Percentiles rank a stretch among this genome's conserved stretches.
Evolutionary conservation across 768 basidiomycete species (phyloP).

Genomic region (Macrocybe gigantea): DNA sequence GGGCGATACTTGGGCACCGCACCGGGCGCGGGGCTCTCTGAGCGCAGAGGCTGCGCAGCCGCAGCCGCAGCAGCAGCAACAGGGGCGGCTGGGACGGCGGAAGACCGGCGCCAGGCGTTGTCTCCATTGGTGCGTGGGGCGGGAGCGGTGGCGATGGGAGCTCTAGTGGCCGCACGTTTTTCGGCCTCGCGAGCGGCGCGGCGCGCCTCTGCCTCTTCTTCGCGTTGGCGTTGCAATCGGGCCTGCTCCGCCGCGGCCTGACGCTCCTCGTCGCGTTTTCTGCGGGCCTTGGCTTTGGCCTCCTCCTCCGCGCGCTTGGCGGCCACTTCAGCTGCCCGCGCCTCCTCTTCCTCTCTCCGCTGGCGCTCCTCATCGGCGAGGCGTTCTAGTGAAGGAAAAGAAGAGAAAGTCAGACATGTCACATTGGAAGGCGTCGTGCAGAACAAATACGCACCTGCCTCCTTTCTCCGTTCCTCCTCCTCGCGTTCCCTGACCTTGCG

Average conservation of each 20-base stretch:
- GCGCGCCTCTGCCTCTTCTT: conserved; percentile 63
- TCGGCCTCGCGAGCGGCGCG: conserved; percentile 33
- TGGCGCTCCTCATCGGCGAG: conserved; percentile 49
- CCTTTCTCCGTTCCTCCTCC: conserved; percentile 42
- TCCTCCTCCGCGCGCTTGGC: conserved; percentile 63
- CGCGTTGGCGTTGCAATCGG: conserved; percentile 55
- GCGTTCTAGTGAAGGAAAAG: conserved; percentile 29
- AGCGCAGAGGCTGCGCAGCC: conserved; percentile 35
- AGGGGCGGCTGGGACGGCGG: neutral
- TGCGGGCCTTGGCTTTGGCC: conserved; percentile 41
- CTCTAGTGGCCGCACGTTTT: conserved; percentile 20
- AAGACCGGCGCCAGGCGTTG: neutral
- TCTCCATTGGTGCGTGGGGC: conserved; percentile 15
- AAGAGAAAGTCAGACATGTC: neutral
- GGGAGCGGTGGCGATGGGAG: conserved; percentile 20
- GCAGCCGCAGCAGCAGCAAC: conserved; percentile 13
- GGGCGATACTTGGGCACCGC: conserved; percentile 38
- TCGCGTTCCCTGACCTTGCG: conserved; percentile 38
- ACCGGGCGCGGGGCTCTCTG: conserved; percentile 45
- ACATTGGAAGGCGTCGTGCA: neutral
- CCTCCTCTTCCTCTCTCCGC: conserved; percentile 45
- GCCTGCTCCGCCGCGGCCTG: conserved; percentile 48
- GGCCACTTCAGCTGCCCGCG: conserved; percentile 40
- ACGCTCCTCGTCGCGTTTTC: conserved; percentile 43
- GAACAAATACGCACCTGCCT: conserved; percentile 39